These are phyloP conservation scores for Galerina sulciceps DNA, from an alignment of 768 basidiomycete genomes.

Conservation along the genomic window DNA sequence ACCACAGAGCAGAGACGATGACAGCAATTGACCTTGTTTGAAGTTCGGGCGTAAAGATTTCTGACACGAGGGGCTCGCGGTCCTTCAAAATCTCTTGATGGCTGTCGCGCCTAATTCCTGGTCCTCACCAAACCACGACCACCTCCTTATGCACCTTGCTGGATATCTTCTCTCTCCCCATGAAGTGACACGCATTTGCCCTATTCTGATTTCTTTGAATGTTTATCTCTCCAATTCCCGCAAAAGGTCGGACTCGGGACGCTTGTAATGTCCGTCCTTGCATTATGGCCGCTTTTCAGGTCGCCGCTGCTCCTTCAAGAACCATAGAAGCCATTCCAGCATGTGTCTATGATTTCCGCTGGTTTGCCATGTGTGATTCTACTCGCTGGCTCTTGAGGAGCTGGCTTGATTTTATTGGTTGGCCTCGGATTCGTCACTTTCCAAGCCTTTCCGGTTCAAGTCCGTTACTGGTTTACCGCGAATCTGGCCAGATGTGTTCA, in stretches of 20 bases:
- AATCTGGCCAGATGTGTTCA: slow-evolving; percentile 17
- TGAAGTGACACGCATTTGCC: slow-evolving; percentile 1
- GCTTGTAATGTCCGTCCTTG: slow-evolving; percentile 21
- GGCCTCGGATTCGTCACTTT: slow-evolving; percentile 14
- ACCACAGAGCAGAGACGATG: not conserved
- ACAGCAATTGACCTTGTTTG: slow-evolving; percentile 3
- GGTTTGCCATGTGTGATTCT: slow-evolving; percentile 6
- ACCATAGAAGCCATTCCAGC: slow-evolving; percentile 15
- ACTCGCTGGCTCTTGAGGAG: not conserved
- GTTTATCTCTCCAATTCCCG: slow-evolving; percentile 1
- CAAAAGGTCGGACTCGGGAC: slow-evolving; percentile 1
- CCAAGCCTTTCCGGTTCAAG: slow-evolving; percentile 3
- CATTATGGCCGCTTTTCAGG: slow-evolving; percentile 14
- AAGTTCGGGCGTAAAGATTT: slow-evolving; percentile 11
- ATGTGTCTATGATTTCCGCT: slow-evolving; percentile 18
- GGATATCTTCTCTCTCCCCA: not conserved
- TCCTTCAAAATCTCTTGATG: slow-evolving; percentile 13
- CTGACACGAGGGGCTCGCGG: slow-evolving; percentile 19
- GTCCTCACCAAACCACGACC: not conserved
- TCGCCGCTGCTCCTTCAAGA: slow-evolving; percentile 15
- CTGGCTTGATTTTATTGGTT: slow-evolving; percentile 1
- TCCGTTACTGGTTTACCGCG: slow-evolving; percentile 6
- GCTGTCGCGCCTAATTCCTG: slow-evolving; percentile 13
- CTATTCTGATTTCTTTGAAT: not conserved
- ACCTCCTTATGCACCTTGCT: not conserved